Base-by-base conservation (phyloP, 2,329 filamentous ascomycete genomes). In the Cladobotryum mycophilum region DNA sequence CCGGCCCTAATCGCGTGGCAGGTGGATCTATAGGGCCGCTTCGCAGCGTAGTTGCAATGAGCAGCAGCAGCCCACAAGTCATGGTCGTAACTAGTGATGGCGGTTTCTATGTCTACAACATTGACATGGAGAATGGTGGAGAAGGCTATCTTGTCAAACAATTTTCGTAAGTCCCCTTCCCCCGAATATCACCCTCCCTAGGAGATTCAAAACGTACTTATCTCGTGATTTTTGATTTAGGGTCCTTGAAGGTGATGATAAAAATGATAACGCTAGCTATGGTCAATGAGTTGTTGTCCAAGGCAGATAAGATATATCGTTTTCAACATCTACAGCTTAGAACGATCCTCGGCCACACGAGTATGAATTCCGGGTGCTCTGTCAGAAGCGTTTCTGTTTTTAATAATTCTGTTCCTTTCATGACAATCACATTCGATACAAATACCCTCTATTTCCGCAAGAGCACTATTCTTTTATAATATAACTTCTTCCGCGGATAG, bases 81-180 rank as follows among this genome's bases (percentile, higher is more conserved):
- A 97, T 99, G 91, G 89, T 97, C 0, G 91, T 96, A 13, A 99
- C 93, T 0, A 96, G 87, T 60, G 93, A 99, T 65, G 93, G 93
- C 9, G 86, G 86, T 20, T 97, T 96, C 64, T 96, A 93, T 60
- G 86, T 97, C 30, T 99, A 92, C 70, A 92, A 89, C 57, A 90
- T 99, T 49, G 91, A 99, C 66, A 81, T 99, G 74, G 91, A 95
- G 60, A 88, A 88, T 55, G 93, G 93, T 15, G 93, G 93, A 20
- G 93, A 99, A 70, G 93, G 93, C 0, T 88, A 87, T 45, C 70
- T 99, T 59, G 84, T 91, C 47, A 95, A 95, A 67, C 89, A 95
- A 65, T 96, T 90, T 67, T 95, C 89, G 89, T 96, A 74, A 78
- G 90, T 75, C 15, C 25, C 17, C 8, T 15, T n/a, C 34, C 11